Evolutionary conservation across 2,329 filamentous ascomycete species (phyloP).

Genomic region (Escovopsis sp.): DNA sequence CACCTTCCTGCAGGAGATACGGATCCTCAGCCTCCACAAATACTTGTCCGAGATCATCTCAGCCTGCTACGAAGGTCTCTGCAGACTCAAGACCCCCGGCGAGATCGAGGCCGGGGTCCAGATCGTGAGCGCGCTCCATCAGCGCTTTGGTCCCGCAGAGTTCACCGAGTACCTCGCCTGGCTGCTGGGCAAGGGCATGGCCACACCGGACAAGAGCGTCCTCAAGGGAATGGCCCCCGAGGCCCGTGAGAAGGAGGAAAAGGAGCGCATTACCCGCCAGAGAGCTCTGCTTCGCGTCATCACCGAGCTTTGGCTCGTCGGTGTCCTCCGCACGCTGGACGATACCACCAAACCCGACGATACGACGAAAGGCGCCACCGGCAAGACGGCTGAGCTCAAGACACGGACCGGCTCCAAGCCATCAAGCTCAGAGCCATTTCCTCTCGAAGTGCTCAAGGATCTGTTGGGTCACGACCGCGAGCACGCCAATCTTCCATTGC

Average conservation of each 20-base stretch:
- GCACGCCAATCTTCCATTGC: slow-evolving; percentile 75
- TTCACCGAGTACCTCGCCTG: slow-evolving; percentile 88
- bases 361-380: slow-evolving; percentile 41
- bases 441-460: slow-evolving; percentile 94
- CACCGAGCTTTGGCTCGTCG: slow-evolving; percentile 91
- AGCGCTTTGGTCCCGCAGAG: slow-evolving; percentile 78
- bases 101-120: slow-evolving; percentile 87
- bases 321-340: slow-evolving; percentile 66
- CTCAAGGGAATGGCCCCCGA: slow-evolving; percentile 69
- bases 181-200: slow-evolving; percentile 81
- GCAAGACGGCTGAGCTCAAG: slow-evolving; percentile 48
- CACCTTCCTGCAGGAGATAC: slow-evolving; percentile 82
- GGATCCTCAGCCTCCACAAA: slow-evolving; percentile 80
- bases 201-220: slow-evolving; percentile 71
- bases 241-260: slow-evolving; percentile 85
- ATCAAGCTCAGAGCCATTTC: slow-evolving; percentile 72
- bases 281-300: slow-evolving; percentile 75
- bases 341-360: slow-evolving; percentile 48
- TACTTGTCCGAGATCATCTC: slow-evolving; percentile 96
- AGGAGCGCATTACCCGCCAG: slow-evolving; percentile 77
- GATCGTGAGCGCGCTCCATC: slow-evolving; percentile 86
- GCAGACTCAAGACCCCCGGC: slow-evolving; percentile 77
- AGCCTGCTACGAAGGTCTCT: slow-evolving; percentile 86
- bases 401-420: slow-evolving; percentile 40
- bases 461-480: slow-evolving; percentile 86